Evolutionary conservation across 2,329 filamentous ascomycete species (phyloP), one percentile per base, ranked within the genome.

Genomic region (Bimuria novae-zelandiae): DNA sequence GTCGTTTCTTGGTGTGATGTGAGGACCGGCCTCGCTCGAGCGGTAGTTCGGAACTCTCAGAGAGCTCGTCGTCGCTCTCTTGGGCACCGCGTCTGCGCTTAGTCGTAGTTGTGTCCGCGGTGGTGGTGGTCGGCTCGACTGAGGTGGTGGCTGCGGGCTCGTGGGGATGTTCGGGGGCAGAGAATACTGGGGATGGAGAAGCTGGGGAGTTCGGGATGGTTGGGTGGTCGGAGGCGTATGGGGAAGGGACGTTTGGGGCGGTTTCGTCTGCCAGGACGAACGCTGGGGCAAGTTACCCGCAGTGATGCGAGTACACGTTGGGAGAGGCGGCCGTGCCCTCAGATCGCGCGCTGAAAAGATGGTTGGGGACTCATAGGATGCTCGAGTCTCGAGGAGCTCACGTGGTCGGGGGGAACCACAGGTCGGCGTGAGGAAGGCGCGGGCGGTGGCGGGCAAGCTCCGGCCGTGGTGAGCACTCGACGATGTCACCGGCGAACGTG

Each of bases 181-280:
- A 70, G 69, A 62, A 51, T 65, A 51, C 54, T 64, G 61, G 68
- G 70, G 65, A 70, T 75, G 81, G 69, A 74, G 75, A 73, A 69
- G 76, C 65, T 79, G 74, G 75, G 77, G 74, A 63, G 77, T 81
- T 67, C 80, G 83, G 80, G 72, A 77, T 80, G 77, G 81, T 75
- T 81, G 84, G 82, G 80, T 82, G 76, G 85, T 86, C 87, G 84
- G 87, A 77, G 79, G 81, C 79, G 84, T 81, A 79, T 82, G 82
- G 83, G 82, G 83, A 79, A 76, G 77, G 74, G 75, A 72, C 74
- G 73, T 77, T 75, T 72, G 77, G 78, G 76, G 82, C 78, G 73
- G 70, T 79, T 80, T 85, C 82, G 84, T 88, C 82, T 82, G 87
- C 88, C 88, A 90, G 87, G 82, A 85, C 87, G 85, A 85, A 71